Base-by-base conservation (phyloP, 768 basidiomycete species). In the Leucosporidium creatinivorum region DNA sequence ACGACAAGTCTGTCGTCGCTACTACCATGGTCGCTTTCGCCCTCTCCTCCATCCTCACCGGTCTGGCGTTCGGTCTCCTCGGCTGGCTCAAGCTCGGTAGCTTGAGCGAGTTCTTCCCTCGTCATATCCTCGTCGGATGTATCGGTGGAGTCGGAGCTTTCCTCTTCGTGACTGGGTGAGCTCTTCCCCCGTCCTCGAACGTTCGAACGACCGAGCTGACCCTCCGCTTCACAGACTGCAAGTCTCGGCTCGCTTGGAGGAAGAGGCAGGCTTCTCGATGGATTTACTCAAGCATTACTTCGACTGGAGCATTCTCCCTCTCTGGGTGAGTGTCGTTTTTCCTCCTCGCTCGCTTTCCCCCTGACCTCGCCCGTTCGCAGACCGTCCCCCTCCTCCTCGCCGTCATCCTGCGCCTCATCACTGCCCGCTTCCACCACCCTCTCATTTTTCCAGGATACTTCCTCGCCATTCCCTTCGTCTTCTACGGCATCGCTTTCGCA, bases 131-230 rank as follows among this genome's bases (percentile, higher is more conserved):
- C 33, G 90, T 99, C n/a, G 93, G 93, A 0, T 80, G 80, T 74
- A 97, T 97, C 50, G 93, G 93, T 15, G 93, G 94, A n/a, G 91
- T 98, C 39, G 94, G 94, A 21, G 85, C 87, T 13, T 99, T 98
- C 78, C 81, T 99, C 56, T 85, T 97, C 51, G 82, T 88, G 73
- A 97, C 93, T 0, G 93, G 91, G 88, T 89, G 72, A 65, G 83
- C 74, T 26, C 10, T 30, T n/a, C n/a, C 70, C 49, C 19, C 50
- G 47, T 30, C 23, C 18, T 19, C 33, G 33, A 10, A 3, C 48
- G 28, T 5, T 15, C n/a, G 4, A 7, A 4, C 10, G 39, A 25
- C 33, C 21, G 21, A 31, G 44, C 39, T 58, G 19, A 65, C 56
- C 30, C 25, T 15, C 50, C 10, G 6, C 25, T 25, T 50, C 36